These are phyloP conservation scores for Tardiomyces depauwii DNA, from an alignment of 1,139 yeast genomes.

Conservation along the genomic window DNA sequence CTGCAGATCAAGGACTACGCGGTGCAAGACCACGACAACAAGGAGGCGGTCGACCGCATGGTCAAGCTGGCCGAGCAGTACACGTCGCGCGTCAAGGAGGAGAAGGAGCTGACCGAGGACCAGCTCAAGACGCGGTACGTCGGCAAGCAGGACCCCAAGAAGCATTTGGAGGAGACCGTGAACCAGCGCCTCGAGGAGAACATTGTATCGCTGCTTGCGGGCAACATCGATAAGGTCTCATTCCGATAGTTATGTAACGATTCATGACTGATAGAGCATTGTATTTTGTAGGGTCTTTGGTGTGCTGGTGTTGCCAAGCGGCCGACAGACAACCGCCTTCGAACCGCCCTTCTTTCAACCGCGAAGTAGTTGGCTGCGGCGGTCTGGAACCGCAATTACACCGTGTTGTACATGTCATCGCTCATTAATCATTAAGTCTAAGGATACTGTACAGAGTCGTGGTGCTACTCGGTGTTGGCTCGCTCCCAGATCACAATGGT, in stretches of 20 bases:
- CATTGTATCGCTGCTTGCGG: constrained; percentile 74
- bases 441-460: not conserved
- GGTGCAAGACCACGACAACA: constrained; percentile 64
- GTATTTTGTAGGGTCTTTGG: no score
- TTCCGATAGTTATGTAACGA: constrained; percentile 17
- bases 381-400: no score
- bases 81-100: constrained; percentile 86
- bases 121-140: constrained; percentile 92
- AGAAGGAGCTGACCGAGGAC: constrained; percentile 76
- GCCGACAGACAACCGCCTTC: no score
- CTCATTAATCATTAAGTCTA: no score
- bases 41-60: constrained; percentile 65
- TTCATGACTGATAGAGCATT: not conserved
- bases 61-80: constrained; percentile 87
- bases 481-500: constrained; percentile 24
- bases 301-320: no score
- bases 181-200: constrained; percentile 81
- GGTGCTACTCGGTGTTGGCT: not conserved
- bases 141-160: constrained; percentile 98
- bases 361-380: no score
- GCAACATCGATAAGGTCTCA: constrained; percentile 72
- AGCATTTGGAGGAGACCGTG: constrained; percentile 86
- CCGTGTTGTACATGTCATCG: no score
- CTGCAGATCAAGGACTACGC: constrained; percentile 68
- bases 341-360: no score